A percentile compares a stretch with the other conserved stretches of the same genome.
Conservation (phyloP, 1,139 yeast species). For the Candida mesenterica region DNA sequence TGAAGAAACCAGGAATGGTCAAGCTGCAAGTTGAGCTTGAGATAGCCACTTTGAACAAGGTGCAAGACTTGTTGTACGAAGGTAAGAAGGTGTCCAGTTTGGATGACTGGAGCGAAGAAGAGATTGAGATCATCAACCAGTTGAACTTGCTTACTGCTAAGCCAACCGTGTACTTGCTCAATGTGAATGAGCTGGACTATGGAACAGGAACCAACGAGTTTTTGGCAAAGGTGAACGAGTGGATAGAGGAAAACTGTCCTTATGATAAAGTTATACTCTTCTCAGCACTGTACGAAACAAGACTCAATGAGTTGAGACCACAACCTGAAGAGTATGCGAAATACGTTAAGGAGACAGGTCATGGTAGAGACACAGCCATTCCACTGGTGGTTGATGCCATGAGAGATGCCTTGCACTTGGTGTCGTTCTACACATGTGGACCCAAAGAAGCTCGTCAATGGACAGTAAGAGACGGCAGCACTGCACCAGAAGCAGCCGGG, state of each 20-base stretch:
- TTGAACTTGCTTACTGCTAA: conserved; percentile 68
- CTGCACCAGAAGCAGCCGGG: conserved; percentile 93
- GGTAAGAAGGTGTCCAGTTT: conserved; percentile 50
- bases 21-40: conserved; percentile 39
- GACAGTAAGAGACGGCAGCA: conserved; percentile 76
- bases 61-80: conserved; percentile 54
- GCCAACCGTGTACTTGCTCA: conserved; percentile 62
- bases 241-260: conserved; percentile 58
- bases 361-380: conserved; percentile 33
- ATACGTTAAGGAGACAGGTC: conserved; percentile 12
- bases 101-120: conserved; percentile 50
- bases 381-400: conserved; percentile 54
- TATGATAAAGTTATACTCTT: conserved; percentile 54
- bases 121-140: conserved; percentile 55
- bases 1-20: conserved; percentile 38
- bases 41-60: conserved; percentile 42
- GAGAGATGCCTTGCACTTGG: conserved; percentile 66
- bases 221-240: conserved; percentile 38
- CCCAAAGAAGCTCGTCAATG: conserved; percentile 89
- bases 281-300: conserved; percentile 59
- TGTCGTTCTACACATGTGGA: conserved; percentile 91
- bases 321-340: conserved; percentile 19
- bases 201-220: conserved; percentile 45
- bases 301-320: conserved; percentile 15
- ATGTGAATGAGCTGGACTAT: conserved; percentile 60